Percentiles rank a stretch among this genome's conserved stretches.
phyloP scores from a whole-genome alignment of 352 stramenopile species.

The Phytophthora cryptogea region DNA sequence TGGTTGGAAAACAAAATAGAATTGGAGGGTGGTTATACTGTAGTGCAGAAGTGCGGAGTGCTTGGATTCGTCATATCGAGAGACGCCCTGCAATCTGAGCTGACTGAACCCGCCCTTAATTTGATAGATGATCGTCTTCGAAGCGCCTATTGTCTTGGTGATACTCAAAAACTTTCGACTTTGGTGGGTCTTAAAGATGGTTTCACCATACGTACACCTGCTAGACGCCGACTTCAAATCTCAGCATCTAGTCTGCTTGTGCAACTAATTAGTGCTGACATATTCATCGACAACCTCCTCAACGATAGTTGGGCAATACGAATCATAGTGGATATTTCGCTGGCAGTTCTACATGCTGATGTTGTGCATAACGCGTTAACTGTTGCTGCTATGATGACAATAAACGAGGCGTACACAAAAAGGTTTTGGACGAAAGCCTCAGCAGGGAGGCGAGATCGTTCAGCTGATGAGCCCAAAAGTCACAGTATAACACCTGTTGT shows the following conservation, averaged over 20 bases:
- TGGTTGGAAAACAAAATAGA: constrained; percentile 4
- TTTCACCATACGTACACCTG: neutral
- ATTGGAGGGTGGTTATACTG: neutral
- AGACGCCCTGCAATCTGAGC: constrained; percentile 13
- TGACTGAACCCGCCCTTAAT: constrained; percentile 5
- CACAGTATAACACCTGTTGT: neutral
- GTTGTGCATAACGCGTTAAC: constrained; percentile 17
- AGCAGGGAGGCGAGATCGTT: neutral
- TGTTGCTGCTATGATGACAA: constrained; percentile 14
- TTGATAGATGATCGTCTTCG: constrained; percentile 14
- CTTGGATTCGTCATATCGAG: constrained; percentile 13
- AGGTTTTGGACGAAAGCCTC: constrained; percentile 14
- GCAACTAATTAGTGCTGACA: constrained; percentile 6
- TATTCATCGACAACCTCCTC: constrained; percentile 21
- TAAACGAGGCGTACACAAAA: constrained; percentile 15
- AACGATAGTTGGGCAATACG: constrained; percentile 20
- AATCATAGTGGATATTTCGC: constrained; percentile 20
- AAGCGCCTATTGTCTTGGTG: constrained; percentile 1
- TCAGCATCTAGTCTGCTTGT: constrained; percentile 25
- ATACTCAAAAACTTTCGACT: constrained; percentile 9
- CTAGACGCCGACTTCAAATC: constrained; percentile 11
- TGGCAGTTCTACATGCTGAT: constrained; percentile 10
- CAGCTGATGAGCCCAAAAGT: neutral
- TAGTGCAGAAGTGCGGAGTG: constrained; percentile 13
- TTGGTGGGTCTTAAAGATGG: constrained; percentile 2